Percentiles rank a stretch among this genome's conserved stretches.
phyloP scores from a whole-genome alignment of 1,139 yeast species.

The Pneumocystis carinii region DNA sequence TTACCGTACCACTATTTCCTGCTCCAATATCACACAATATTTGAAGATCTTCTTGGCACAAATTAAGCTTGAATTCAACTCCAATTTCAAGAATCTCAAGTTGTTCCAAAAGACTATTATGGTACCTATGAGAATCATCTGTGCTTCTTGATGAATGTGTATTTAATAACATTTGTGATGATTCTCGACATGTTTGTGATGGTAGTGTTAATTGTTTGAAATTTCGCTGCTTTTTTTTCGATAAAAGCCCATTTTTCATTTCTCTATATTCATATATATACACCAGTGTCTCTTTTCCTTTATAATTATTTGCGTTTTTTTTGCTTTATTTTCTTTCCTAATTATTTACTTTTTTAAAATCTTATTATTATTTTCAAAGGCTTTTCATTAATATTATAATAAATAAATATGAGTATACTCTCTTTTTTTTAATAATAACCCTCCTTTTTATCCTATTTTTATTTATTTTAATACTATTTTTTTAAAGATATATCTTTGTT shows the following conservation, averaged over 20 bases:
- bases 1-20: constrained; percentile 89
- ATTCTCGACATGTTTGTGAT: constrained; percentile 16
- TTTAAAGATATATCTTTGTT: neutral
- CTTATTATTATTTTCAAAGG: neutral
- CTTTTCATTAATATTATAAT: neutral
- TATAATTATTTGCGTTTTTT: neutral
- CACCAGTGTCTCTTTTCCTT: neutral
- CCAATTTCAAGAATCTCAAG: constrained; percentile 31
- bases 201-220: constrained; percentile 52
- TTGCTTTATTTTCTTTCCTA: neutral
- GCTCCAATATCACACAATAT: constrained; percentile 68
- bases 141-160: neutral
- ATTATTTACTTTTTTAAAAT: neutral
- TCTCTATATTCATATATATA: neutral
- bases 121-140: constrained; percentile 4
- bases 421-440: neutral
- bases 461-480: neutral
- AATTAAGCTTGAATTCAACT: constrained; percentile 35
- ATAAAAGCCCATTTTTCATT: neutral
- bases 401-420: neutral
- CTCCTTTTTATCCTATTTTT: neutral
- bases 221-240: constrained; percentile 41
- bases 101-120: constrained; percentile 18
- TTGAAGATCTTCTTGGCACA: constrained; percentile 55
- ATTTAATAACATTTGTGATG: constrained; percentile 15